Percentiles rank a stretch among this genome's conserved stretches.
Evolutionary conservation across 2,329 filamentous ascomycete genomes (phyloP).

Genomic region (Ophiostoma sp.): DNA sequence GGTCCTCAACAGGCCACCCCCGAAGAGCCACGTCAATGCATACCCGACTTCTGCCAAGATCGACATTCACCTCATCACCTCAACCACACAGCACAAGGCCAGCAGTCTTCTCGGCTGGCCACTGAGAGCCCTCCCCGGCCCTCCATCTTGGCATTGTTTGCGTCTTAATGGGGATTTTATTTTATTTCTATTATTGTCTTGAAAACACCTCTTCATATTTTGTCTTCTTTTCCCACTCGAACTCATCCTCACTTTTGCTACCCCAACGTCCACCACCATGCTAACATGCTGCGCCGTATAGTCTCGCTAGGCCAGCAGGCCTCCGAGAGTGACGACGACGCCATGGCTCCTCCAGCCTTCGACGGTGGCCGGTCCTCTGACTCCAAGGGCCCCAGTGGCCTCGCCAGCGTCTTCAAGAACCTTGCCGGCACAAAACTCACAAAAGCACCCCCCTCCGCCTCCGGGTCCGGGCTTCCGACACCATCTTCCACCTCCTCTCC

Average conservation of each 20-base stretch:
- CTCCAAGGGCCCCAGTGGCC: conserved; percentile 49
- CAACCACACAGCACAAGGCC: not conserved
- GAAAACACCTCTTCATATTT: not conserved
- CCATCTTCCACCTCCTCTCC: conserved; percentile 16
- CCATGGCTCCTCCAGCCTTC: conserved; percentile 58
- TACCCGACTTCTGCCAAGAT: conserved; percentile 7
- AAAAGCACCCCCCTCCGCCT: conserved; percentile 38
- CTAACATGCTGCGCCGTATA: conserved; percentile 43
- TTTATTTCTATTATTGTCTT: not conserved
- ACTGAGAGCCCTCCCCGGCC: conserved; percentile 16
- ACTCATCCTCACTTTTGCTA: not conserved
- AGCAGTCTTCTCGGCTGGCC: conserved; percentile 14
- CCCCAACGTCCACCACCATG: not conserved
- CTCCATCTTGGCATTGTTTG: conserved; percentile 17
- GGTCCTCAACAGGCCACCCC: not conserved
- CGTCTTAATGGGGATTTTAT: not conserved
- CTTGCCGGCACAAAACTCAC: conserved; percentile 52
- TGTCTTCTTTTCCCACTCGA: not conserved
- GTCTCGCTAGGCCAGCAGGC: conserved; percentile 42
- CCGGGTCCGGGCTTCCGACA: not conserved
- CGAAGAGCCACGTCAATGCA: conserved; percentile 7
- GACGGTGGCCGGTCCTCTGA: conserved; percentile 53
- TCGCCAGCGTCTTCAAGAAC: conserved; percentile 60
- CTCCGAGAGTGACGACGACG: conserved; percentile 43
- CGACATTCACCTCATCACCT: not conserved